Evolutionary conservation across 108 stramenopile genomes (phyloP).

Genomic region (Fragilariopsis cylindrus): DNA sequence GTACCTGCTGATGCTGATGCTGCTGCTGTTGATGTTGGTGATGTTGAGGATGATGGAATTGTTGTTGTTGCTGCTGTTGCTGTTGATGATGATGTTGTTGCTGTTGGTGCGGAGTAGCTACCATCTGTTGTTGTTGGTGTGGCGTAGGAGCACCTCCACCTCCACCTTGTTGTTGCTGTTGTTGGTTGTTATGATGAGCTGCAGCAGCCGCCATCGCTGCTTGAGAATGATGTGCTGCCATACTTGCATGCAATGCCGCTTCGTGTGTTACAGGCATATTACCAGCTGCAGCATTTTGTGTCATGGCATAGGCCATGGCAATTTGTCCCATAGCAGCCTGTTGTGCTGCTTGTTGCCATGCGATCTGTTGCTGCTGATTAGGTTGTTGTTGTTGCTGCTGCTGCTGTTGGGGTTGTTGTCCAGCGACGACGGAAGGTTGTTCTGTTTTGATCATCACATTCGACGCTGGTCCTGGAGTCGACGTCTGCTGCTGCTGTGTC

Average conservation of each 20-base stretch:
- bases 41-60: conserved; percentile 11
- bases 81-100: conserved; percentile 21
- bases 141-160: background rate
- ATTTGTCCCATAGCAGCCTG: conserved; percentile 5
- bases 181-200: conserved; percentile 1
- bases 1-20: conserved; percentile 19
- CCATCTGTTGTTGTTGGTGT: conserved; percentile 6
- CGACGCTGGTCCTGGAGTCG: background rate
- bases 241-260: background rate
- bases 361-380: background rate
- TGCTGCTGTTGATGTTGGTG: conserved; percentile 11
- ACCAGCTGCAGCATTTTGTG: background rate
- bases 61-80: conserved; percentile 16
- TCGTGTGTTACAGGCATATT: background rate
- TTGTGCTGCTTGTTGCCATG: conserved; percentile 4
- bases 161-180: conserved; percentile 11
- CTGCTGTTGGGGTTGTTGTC: background rate
- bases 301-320: conserved; percentile 3
- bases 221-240: background rate
- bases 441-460: background rate
- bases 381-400: background rate
- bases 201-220: background rate
- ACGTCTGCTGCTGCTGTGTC: background rate
- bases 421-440: background rate
- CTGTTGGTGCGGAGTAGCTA: conserved; percentile 2